Base-by-base conservation (phyloP, 192 early-diverging fungal genomes). In the Lobulomyces angularis region DNA sequence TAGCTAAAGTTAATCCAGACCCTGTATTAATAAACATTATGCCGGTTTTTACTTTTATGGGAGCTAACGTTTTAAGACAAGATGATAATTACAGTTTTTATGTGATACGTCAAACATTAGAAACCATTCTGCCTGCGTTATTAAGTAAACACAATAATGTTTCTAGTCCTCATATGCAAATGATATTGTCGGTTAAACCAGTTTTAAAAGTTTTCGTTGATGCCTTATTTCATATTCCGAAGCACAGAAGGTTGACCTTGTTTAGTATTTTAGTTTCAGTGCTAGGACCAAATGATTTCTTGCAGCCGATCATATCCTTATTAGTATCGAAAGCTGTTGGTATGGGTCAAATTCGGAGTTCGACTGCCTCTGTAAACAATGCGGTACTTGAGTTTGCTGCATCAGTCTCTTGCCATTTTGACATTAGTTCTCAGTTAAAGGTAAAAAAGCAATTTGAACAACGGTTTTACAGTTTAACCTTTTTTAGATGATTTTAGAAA, bases 21-120 rank as follows among this genome's bases (percentile, higher is more conserved):
- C 66, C 65, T 37, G 91, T 97, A 3, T 64, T 97, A 17, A 69
- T 85, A 45, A 85, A 88, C 59, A 83, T 90, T 37, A 94, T 97
- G 82, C 88, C 90, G 16, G 78, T 95, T 19, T 97, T 97, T 51
- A 97, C 88, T 8, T 95, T 95, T 52, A 91, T 97, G 91, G 91
- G 91, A 12, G 86, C 83, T 31, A 94, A 86, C 43, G 82, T 89
- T 1, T 47, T 97, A 45, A 77, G 83, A n/a, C 88, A 89, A 56
- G 91, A 97, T 59, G 91, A 97, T 56, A 81, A 84, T 51, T 97
- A 89, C 68, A 86, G 79, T 50, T 92, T 92, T 79, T 80, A 83
- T 35, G 88, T 95, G 3, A 94, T 97, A 46, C 81, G 86, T 42
- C 44, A 81, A 53, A 90, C 88, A 3, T 53, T 95, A 27, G 79